Evolutionary conservation across 2,329 filamentous ascomycete genomes (phyloP), one percentile per base, ranked within the genome.

Genomic region (Juglanconis oblonga): DNA sequence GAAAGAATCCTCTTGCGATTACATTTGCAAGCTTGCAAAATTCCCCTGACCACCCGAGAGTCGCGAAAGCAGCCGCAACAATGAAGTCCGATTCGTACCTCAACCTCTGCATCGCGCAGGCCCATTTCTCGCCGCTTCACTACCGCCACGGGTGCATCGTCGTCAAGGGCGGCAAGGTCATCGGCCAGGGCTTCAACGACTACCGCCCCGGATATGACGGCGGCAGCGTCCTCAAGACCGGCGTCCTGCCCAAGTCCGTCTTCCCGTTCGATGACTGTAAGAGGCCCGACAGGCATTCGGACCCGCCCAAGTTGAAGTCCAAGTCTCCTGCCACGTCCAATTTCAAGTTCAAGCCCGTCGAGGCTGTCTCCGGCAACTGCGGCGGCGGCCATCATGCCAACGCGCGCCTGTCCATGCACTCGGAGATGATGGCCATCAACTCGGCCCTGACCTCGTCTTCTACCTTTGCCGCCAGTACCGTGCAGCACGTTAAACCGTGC

Each of bases 381-480:
- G 59, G 71, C 48, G 70, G 70, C 40, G 74, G 75, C 17, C 71
- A 72, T 57, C 68, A 72, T 36, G 71, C 73, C 56, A 79, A 79
- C 63, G 71, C 71, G 35, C 73, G 76, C 9, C 71, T 83, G 17
- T 79, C 74, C 14, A 81, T 83, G 78, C 80, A 83, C 65, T 77
- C 77, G 4, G 80, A 83, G 73, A 83, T 82, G 79, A 82, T 82
- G 78, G 80, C 80, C 33, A 80, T 84, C 67, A 76, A 79, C 66
- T 77, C 76, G 33, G 79, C 79, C 48, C 75, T 82, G 55, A 71
- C 75, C 45, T 72, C 76, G 55, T 79, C 76, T 55, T 76, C 72
- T 64, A 75, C 74, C 52, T 66, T 76, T 67, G 74, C 76, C 54
- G 74, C 73, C 64, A 76, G 67, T 59, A 70, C 74, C 50, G 70